Percentiles rank a stretch among this genome's conserved stretches.
Conservation (phyloP, 2,329 filamentous ascomycete genomes). For the Phialophora macrospora region DNA sequence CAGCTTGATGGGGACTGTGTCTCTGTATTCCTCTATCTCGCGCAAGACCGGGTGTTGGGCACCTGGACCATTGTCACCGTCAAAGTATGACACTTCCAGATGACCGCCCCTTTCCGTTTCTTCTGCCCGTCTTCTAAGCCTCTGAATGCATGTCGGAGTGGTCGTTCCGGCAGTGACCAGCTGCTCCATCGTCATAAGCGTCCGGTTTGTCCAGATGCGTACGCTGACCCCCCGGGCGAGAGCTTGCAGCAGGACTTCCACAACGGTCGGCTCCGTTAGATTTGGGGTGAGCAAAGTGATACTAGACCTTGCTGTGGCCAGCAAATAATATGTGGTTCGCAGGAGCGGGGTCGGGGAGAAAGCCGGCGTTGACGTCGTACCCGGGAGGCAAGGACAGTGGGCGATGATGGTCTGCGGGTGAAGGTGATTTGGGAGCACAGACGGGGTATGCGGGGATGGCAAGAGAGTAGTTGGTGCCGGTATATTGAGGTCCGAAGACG, state of each 20-base stretch:
- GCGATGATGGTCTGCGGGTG: constrained; percentile 71
- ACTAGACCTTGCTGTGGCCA: constrained; percentile 61
- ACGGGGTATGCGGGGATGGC: constrained; percentile 52
- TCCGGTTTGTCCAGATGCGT: constrained; percentile 67
- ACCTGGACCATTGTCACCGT: constrained; percentile 23
- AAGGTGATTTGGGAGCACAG: constrained; percentile 76
- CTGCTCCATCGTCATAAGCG: constrained; percentile 79
- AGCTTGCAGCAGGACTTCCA: constrained; percentile 65
- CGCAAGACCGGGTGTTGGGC: not conserved
- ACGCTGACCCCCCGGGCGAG: constrained; percentile 71
- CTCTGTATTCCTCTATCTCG: constrained; percentile 14
- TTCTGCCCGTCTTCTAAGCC: constrained; percentile 39
- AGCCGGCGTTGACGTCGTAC: constrained; percentile 46
- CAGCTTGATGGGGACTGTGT: constrained; percentile 54
- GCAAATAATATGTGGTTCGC: constrained; percentile 63
- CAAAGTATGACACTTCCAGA: constrained; percentile 36
- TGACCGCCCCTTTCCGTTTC: constrained; percentile 19
- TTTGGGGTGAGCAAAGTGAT: constrained; percentile 80
- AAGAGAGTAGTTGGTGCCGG: constrained; percentile 36
- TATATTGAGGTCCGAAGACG: not conserved
- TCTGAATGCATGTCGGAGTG: constrained; percentile 66
- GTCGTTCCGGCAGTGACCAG: constrained; percentile 78
- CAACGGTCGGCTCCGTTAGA: constrained; percentile 69
- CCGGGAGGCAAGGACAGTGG: constrained; percentile 43
- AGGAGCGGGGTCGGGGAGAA: constrained; percentile 70